Conservation (phyloP, 2,329 filamentous ascomycete species). For the Botrytis hyacinthi region DNA sequence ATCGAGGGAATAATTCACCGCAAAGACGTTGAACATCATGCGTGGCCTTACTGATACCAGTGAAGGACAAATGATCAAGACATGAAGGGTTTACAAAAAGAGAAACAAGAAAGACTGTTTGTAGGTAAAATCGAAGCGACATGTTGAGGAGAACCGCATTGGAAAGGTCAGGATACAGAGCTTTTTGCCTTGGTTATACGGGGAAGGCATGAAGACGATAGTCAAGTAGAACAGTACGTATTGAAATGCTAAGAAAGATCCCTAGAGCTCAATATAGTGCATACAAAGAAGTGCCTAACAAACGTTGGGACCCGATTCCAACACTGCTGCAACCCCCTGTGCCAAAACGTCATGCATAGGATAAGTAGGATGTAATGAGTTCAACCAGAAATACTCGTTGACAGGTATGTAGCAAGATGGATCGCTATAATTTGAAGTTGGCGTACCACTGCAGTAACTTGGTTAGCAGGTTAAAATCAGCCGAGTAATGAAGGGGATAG, state of each 20-base stretch:
- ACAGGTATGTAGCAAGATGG: constrained; percentile 53
- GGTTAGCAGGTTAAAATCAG: not conserved
- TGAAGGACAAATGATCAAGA: not conserved
- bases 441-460: constrained; percentile 44
- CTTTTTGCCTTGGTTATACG: not conserved
- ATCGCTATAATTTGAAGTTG: constrained; percentile 42
- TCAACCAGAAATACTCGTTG: constrained; percentile 65
- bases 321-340: constrained; percentile 44
- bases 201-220: not conserved
- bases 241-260: not conserved
- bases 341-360: constrained; percentile 60
- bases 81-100: not conserved
- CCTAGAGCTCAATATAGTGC: not conserved
- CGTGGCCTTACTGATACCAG: not conserved
- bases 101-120: not conserved
- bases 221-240: not conserved
- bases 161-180: not conserved
- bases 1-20: not conserved
- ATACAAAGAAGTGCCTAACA: constrained; percentile 33
- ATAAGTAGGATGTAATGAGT: constrained; percentile 62
- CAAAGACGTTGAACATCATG: not conserved
- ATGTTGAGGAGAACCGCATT: not conserved
- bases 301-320: constrained; percentile 43
- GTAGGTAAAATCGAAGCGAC: not conserved
- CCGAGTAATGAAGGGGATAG: constrained; percentile 12